These are phyloP conservation scores for Globisporangium nagaii DNA, from an alignment of 352 stramenopile species.

Conservation along the genomic window DNA sequence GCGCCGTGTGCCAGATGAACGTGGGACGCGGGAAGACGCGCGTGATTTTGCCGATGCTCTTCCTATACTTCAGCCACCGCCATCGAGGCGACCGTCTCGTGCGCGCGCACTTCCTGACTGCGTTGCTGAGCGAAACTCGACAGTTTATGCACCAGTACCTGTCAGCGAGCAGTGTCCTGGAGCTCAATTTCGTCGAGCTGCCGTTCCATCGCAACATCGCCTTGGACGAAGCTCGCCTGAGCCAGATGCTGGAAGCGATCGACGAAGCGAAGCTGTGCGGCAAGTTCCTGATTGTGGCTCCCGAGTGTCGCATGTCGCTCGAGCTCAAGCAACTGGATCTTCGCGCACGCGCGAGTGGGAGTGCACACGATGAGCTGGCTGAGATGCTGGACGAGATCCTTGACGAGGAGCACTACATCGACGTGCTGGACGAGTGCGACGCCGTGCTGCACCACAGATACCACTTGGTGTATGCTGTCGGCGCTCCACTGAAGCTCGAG, in stretches of 20 bases:
- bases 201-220: constrained; percentile 66
- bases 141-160: constrained; percentile 63
- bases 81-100: constrained; percentile 18
- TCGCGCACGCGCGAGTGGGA: no score
- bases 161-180: constrained; percentile 29
- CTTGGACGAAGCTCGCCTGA: constrained; percentile 18
- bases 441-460: constrained; percentile 85
- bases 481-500: constrained; percentile 34
- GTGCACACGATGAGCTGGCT: constrained; percentile 6
- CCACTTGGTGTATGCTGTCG: constrained; percentile 86
- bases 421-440: constrained; percentile 88
- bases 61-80: constrained; percentile 52
- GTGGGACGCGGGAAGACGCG: constrained; percentile 88
- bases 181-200: constrained; percentile 44
- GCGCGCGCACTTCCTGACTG: constrained; percentile 54
- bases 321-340: constrained; percentile 77
- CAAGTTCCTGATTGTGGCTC: constrained; percentile 67
- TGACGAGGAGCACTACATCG: constrained; percentile 41
- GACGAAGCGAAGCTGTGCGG: constrained; percentile 29
- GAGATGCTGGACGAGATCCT: constrained; percentile 37
- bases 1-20: constrained; percentile 79
- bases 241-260: constrained; percentile 29
- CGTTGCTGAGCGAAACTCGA: constrained; percentile 55
- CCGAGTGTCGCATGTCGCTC: constrained; percentile 85
- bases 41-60: constrained; percentile 87